Evolutionary conservation across 208 protist species (phyloP).

Genomic region (Wallacemonas sp.): DNA sequence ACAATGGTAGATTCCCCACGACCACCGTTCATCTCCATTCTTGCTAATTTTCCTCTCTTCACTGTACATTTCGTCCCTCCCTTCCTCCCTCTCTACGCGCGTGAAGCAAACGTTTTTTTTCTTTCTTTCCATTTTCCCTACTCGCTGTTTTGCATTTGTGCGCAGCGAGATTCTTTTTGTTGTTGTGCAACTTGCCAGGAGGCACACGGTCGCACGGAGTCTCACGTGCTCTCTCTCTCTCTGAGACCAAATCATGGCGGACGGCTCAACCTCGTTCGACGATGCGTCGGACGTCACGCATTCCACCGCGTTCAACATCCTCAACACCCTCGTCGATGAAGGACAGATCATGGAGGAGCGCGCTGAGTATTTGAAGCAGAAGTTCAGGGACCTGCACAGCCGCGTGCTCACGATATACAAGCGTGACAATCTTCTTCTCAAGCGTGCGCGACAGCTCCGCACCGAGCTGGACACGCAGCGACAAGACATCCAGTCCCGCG

Average conservation of each 20-base stretch:
- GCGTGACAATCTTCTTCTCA: constrained; percentile 87
- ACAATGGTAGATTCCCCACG: no score
- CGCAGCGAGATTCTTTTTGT: constrained; percentile 15
- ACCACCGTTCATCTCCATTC: no score
- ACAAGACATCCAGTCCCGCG: constrained; percentile 61
- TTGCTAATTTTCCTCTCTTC: no score
- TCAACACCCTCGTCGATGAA: constrained; percentile 88
- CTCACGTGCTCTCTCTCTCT: no score
- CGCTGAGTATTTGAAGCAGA: constrained; percentile 80
- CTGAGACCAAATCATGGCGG: neutral
- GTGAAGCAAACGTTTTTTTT: constrained; percentile 16
- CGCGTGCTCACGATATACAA: constrained; percentile 89
- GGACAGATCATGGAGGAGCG: constrained; percentile 86
- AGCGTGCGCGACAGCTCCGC: constrained; percentile 82
- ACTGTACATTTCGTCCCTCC: no score
- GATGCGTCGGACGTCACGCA: constrained; percentile 88
- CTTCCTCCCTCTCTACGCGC: no score
- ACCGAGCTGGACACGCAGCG: constrained; percentile 79
- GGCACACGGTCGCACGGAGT: no score
- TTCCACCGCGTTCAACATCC: constrained; percentile 76
- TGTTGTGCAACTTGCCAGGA: no score
- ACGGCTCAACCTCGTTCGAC: constrained; percentile 27
- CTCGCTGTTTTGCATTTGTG: constrained; percentile 14
- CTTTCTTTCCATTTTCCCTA: constrained; percentile 13
- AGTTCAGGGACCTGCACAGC: constrained; percentile 87